These are phyloP conservation scores for Oidiodendron maius DNA, from an alignment of 495 filamentous ascomycete species.

Conservation along the genomic window DNA sequence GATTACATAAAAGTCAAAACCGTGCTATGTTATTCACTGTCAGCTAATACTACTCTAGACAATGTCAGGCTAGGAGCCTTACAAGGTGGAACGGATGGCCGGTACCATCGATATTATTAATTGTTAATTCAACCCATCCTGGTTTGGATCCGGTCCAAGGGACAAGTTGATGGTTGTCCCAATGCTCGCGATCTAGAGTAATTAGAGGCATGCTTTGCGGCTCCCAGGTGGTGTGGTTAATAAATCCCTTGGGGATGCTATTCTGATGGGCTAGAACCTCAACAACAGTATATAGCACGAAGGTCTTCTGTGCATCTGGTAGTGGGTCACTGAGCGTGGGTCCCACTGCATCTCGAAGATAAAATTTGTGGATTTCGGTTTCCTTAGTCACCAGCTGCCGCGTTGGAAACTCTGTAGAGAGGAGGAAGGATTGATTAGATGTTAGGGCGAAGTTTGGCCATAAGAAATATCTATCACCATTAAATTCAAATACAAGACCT, in stretches of 20 bases:
- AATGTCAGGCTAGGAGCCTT: no score
- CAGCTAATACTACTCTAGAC: neutral
- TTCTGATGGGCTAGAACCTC: conserved; percentile 31
- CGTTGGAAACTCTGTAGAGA: neutral
- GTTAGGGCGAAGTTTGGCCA: conserved; percentile 38
- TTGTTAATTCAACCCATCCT: conserved; percentile 57
- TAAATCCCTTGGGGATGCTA: conserved; percentile 38
- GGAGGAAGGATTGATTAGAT: conserved; percentile 34
- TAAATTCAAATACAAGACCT: neutral
- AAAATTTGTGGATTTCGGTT: neutral
- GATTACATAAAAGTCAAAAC: conserved; percentile 75
- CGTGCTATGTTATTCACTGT: conserved; percentile 34
- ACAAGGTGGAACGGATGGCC: conserved; percentile 46
- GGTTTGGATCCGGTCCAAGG: conserved; percentile 10
- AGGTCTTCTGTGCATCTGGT: conserved; percentile 28
- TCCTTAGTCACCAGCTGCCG: neutral
- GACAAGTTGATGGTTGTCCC: conserved; percentile 24
- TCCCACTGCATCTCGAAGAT: neutral
- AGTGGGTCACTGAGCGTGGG: neutral
- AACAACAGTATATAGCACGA: conserved; percentile 43
- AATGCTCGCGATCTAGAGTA: neutral
- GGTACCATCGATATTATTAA: conserved; percentile 72
- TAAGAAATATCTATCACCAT: conserved; percentile 34
- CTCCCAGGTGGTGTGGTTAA: conserved; percentile 42
- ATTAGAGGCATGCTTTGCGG: conserved; percentile 17